Base-by-base conservation (phyloP, 371 early-diverging fungal species). In the Sporodiniella umbellata region DNA sequence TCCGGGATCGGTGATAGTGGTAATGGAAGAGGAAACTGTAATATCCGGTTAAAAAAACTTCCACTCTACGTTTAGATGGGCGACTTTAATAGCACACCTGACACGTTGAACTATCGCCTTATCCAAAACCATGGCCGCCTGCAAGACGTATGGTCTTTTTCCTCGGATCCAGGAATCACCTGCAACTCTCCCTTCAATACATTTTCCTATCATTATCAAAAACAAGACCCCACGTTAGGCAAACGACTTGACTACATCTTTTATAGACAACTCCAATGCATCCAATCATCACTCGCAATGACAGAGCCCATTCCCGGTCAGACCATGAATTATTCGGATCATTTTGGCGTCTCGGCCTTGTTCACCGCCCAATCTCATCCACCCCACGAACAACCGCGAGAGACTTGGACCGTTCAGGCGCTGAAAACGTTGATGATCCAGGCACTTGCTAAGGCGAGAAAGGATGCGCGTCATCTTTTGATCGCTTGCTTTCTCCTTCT, bases 171-270 rank as follows among this genome's bases (percentile, higher is more conserved):
- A 42, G 80, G 80, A 0, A 56, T 63, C 19, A 78, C 80, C 12
- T 75, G 75, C 52, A 74, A 78, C 26, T 72, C 76, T 1, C 78
- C 81, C 0, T 38, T 66, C 7, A 81, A 81, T 33, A 57, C 59
- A 15, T 79, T 75, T 64, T 66, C 75, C 2, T 62, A 54, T 2
- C 46, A 60, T 19, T 60, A 56, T 21, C 19, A 40, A 8, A 21
- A 48, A 1, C 21, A 54, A 4, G 31, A 25, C 15, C 30, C 22
- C 22, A 23, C 35, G 48, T 33, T 30, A 53, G 38, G 80, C 5
- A 70, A 77, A 23, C 62, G 81, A 12, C 44, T 80, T 4, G 81
- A 80, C 30, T 80, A 75, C 43, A 69, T 81, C 19, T 72, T 79
- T 49, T 79, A 68, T 52, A 52, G 66, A 1, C 42, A 66, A 42